A percentile compares a stretch with the other conserved stretches of the same genome.
These are phyloP conservation scores for Puccinellia tenuiflora DNA, from an alignment of 176 grass and related monocot species.

Conservation along the genomic window DNA sequence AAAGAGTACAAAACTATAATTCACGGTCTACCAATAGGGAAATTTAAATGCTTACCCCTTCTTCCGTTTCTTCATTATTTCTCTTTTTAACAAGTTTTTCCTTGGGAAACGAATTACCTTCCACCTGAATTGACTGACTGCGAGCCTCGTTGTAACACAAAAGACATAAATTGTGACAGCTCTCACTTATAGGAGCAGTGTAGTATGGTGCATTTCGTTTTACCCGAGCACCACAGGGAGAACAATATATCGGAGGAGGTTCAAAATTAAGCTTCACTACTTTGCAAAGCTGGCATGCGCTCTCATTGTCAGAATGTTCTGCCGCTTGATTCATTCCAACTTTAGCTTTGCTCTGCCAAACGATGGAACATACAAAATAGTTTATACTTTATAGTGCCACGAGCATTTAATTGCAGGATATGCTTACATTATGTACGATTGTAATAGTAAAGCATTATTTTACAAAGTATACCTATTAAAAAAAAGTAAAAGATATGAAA, in stretches of 20 bases:
- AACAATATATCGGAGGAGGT: constrained; percentile 83
- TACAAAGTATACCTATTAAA: constrained; percentile 10
- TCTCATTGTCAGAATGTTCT: constrained; percentile 54
- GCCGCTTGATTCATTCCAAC: constrained; percentile 77
- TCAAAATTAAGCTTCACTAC: constrained; percentile 78
- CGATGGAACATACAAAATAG: constrained; percentile 7
- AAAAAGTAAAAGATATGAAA: neutral
- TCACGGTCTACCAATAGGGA: neutral
- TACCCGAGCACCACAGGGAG: constrained; percentile 76
- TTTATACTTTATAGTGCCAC: constrained; percentile 25
- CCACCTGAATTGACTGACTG: constrained; percentile 47
- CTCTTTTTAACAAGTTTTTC: constrained; percentile 58
- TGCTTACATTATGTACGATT: constrained; percentile 6
- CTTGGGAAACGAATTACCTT: constrained; percentile 43
- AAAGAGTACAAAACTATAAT: constrained; percentile 3
- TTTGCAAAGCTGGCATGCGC: constrained; percentile 78
- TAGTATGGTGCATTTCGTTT: constrained; percentile 83
- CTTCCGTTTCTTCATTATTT: constrained; percentile 72
- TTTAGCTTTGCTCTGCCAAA: constrained; percentile 86
- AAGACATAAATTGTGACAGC: constrained; percentile 47
- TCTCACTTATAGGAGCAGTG: constrained; percentile 38
- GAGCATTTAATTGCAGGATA: constrained; percentile 4
- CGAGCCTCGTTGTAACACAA: constrained; percentile 69
- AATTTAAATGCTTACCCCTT: constrained; percentile 53
- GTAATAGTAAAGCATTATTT: constrained; percentile 4